Percentiles rank a stretch among this genome's conserved stretches.
These are phyloP conservation scores for Comarum palustre DNA, from an alignment of 306 rosid genomes.

Conservation along the genomic window DNA sequence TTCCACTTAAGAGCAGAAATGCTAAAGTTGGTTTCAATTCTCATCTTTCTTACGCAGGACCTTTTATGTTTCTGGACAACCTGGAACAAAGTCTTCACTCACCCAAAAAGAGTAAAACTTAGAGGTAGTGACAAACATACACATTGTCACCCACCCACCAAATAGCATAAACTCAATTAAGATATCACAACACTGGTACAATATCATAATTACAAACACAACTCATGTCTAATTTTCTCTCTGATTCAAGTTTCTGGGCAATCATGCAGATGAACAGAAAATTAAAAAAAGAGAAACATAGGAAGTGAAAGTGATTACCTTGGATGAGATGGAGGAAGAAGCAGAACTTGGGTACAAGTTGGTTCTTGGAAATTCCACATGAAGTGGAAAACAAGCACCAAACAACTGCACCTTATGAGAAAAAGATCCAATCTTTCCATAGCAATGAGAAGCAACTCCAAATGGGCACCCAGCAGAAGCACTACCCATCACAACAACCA, in stretches of 20 bases:
- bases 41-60: not conserved
- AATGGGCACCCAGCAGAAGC: constrained; percentile 46
- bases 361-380: constrained; percentile 40
- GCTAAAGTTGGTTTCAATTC: not conserved
- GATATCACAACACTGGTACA: not conserved
- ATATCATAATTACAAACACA: not conserved
- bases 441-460: constrained; percentile 37
- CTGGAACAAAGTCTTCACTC: not conserved
- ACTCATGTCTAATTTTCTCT: not conserved
- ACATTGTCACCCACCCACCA: not conserved
- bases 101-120: not conserved
- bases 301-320: constrained; percentile 43
- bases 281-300: too few species aligned
- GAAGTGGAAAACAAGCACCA: constrained; percentile 40
- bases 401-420: constrained; percentile 32
- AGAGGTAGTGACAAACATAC: not conserved
- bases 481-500: constrained; percentile 43
- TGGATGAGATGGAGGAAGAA: constrained; percentile 30
- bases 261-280: not conserved
- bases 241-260: not conserved
- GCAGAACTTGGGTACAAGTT: constrained; percentile 33
- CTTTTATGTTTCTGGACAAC: constrained; percentile 9
- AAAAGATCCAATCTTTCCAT: constrained; percentile 25
- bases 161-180: not conserved
- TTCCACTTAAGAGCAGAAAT: not conserved